These are phyloP conservation scores for Chytriomyces sp. DNA, from an alignment of 192 early-diverging fungal species.

Conservation along the genomic window DNA sequence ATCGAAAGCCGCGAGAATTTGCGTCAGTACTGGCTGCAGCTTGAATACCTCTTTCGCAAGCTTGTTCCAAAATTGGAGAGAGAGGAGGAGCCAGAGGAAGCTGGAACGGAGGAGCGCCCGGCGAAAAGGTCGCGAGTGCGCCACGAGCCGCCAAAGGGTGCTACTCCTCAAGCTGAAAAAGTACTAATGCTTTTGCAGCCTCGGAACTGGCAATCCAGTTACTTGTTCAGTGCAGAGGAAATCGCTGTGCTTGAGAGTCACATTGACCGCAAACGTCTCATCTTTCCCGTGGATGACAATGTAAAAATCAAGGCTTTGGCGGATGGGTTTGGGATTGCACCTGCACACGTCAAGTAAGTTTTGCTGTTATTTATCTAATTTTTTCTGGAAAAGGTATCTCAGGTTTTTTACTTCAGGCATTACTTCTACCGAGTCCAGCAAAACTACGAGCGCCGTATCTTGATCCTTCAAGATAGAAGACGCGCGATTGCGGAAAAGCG, in stretches of 20 bases:
- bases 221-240: slow-evolving; percentile 33
- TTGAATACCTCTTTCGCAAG: slow-evolving; percentile 33
- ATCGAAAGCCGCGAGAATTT: slow-evolving; percentile 20
- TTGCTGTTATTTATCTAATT: too few species aligned
- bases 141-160: neutral
- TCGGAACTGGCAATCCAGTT: slow-evolving; percentile 42
- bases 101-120: neutral
- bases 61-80: neutral
- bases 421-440: slow-evolving; percentile 44
- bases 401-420: too few species aligned
- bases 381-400: too few species aligned
- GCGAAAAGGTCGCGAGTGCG: neutral
- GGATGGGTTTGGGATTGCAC: slow-evolving; percentile 26
- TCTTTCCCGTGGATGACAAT: slow-evolving; percentile 39
- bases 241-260: slow-evolving; percentile 30
- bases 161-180: neutral
- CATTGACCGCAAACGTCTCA: slow-evolving; percentile 30
- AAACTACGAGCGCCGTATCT: slow-evolving; percentile 21
- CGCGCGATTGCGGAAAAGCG: slow-evolving; percentile 8
- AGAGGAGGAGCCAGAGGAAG: neutral
- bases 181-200: slow-evolving; percentile 11
- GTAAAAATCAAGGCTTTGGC: slow-evolving; percentile 26
- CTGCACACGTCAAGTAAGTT: slow-evolving; percentile 40
- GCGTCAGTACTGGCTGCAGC: slow-evolving; percentile 39
- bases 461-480: slow-evolving; percentile 9